Evolutionary conservation across 2,329 filamentous ascomycete species (phyloP), one percentile per base, ranked within the genome.

Genomic region (Epichloe sylvatica): DNA sequence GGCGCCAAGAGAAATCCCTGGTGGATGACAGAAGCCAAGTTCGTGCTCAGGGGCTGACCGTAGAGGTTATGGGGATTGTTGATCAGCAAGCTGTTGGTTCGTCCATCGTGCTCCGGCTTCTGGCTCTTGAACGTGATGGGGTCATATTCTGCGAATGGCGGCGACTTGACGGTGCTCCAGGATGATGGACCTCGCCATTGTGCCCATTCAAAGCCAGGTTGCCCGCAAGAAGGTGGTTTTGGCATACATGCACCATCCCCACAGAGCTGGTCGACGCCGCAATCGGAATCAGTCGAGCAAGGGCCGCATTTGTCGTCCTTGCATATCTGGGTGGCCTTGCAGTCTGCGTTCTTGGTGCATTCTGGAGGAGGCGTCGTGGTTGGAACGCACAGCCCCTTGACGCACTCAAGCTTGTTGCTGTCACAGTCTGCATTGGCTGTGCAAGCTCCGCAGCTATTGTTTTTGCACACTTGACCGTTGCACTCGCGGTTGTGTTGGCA

Each of bases 161-260:
- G 51, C 17, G 51, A 53, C 46, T 51, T 53, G 41, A 53, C 51
- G 23, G n/a, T 44, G 13, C 49, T 46, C 51, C 51, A 53, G 6
- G 49, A 42, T 17, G 33, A 34, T 4, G 51, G 51, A 8, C 51
- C 51, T 38, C 49, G 40, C 51, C 51, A 53, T 35, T 53, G 45
- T 46, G 51, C 51, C 51, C 51, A 53, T 43, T 51, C 51, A 35
- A 53, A 53, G 38, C 51, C 51, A 47, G 49, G 49, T 40, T 53
- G 49, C 30, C 51, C 51, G 49, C 51, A 53, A 21, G 49, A 51
- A 6, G 51, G 51, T 19, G 51, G 51, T 19, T 51, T 50, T 33
- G 51, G 51, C 37, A 46, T 50, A 37, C 51, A 53, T 17, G 37
- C n/a, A 12, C 49, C 51, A 25, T 47, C 35, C 11, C 51, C 47